phyloP scores from a whole-genome alignment of 2,329 filamentous ascomycete species.

The Ophiostoma tasmaniense region DNA sequence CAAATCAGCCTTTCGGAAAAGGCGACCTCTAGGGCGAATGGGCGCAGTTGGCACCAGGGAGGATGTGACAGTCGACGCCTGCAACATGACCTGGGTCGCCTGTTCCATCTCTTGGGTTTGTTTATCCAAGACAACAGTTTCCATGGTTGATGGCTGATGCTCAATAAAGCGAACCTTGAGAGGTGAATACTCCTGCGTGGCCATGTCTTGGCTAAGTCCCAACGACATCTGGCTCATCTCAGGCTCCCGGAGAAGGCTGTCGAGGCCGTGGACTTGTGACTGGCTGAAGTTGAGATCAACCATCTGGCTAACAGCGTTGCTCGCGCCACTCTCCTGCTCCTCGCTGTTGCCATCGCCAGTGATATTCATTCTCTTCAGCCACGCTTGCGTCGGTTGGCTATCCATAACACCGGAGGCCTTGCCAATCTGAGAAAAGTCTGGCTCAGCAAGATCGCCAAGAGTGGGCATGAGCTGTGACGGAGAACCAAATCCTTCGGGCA shows the following conservation, averaged over 20 bases:
- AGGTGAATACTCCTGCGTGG: conserved; percentile 66
- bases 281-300: conserved; percentile 52
- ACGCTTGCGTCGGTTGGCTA: conserved; percentile 36
- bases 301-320: conserved; percentile 29
- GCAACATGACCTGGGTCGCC: conserved; percentile 27
- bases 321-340: not conserved
- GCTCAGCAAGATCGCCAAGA: conserved; percentile 49
- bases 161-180: conserved; percentile 59
- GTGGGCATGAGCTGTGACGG: conserved; percentile 47
- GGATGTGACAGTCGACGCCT: conserved; percentile 23
- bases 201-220: conserved; percentile 72
- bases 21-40: conserved; percentile 47
- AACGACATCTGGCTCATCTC: conserved; percentile 56
- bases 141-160: conserved; percentile 58
- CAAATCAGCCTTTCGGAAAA: conserved; percentile 35
- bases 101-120: not conserved
- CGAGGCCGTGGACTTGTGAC: conserved; percentile 51
- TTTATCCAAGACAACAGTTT: conserved; percentile 53
- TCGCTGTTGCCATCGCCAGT: not conserved
- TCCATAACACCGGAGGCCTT: conserved; percentile 38
- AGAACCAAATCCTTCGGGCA: conserved; percentile 23
- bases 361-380: conserved; percentile 23
- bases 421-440: conserved; percentile 38
- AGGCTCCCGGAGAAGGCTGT: conserved; percentile 43
- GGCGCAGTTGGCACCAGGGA: not conserved